A percentile compares a stretch with the other conserved stretches of the same genome.
These are phyloP conservation scores for Ogataea polymorpha DNA, from an alignment of 805 yeast species.

Conservation along the genomic window DNA sequence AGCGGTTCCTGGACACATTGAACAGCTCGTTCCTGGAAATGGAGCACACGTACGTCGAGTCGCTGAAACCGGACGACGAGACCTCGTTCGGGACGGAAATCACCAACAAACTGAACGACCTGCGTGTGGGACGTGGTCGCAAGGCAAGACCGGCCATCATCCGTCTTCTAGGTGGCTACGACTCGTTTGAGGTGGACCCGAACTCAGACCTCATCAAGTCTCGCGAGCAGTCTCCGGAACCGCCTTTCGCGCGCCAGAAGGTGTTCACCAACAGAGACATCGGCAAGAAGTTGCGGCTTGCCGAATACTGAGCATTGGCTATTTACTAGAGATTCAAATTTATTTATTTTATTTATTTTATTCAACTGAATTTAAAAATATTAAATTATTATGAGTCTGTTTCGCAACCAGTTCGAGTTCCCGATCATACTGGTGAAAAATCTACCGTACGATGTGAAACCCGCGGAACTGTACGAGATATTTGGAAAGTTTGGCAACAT, in stretches of 20 bases:
- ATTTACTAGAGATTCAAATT: neutral
- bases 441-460: constrained; percentile 49
- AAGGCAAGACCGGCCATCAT: constrained; percentile 28
- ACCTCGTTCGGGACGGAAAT: constrained; percentile 17
- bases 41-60: constrained; percentile 44
- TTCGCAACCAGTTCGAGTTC: constrained; percentile 25
- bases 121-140: constrained; percentile 19
- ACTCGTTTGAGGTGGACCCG: constrained; percentile 65
- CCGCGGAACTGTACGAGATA: constrained; percentile 46
- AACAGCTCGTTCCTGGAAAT: constrained; percentile 59
- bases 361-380: too few relatives aligned
- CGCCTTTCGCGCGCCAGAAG: constrained; percentile 32
- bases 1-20: constrained; percentile 68
- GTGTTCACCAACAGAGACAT: constrained; percentile 44
- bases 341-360: neutral
- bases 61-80: constrained; percentile 19
- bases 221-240: constrained; percentile 58
- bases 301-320: constrained; percentile 47
- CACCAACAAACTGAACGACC: constrained; percentile 18
- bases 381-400: constrained; percentile 11
- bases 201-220: constrained; percentile 57
- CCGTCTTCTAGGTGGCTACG: constrained; percentile 75
- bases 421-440: constrained; percentile 51
- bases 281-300: constrained; percentile 60
- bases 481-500: constrained; percentile 56